Percentiles rank a stretch among this genome's conserved stretches.
Evolutionary conservation across 225 moss, liverwort and hornwort species (phyloP).

Genomic region (Lunularia cruciata): DNA sequence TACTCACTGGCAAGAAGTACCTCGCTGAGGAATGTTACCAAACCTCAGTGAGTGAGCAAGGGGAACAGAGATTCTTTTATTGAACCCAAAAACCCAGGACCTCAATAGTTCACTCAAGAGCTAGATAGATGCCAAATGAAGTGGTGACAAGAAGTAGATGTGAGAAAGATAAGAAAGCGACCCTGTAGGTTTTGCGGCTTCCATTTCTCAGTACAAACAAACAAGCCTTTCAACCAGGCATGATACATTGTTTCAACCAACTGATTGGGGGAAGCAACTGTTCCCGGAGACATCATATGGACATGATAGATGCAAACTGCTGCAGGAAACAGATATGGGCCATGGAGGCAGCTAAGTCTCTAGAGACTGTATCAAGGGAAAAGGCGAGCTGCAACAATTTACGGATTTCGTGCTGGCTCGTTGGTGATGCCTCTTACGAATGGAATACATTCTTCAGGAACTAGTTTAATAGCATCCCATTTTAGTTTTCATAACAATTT

Average conservation of each 20-base stretch:
- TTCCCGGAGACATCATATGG: neutral
- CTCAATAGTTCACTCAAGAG: neutral
- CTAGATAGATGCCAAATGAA: neutral
- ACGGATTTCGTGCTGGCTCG: neutral
- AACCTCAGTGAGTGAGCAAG: no score
- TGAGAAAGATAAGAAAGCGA: no score
- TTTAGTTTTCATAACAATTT: neutral
- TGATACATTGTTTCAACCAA: neutral
- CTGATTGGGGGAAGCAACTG: neutral
- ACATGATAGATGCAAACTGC: neutral
- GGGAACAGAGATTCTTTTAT: no score
- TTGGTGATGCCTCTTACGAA: neutral
- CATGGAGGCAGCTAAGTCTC: neutral
- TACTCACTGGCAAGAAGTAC: no score
- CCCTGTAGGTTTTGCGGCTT: no score
- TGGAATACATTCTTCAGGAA: neutral
- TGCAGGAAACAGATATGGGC: neutral
- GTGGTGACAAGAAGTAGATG: no score
- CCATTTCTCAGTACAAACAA: neutral
- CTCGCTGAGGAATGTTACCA: no score
- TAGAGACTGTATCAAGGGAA: neutral
- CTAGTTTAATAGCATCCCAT: neutral
- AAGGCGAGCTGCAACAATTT: neutral
- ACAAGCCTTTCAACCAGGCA: neutral
- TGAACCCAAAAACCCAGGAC: no score